Evolutionary conservation across 768 basidiomycete species (phyloP).

Genomic region (Rubroboletus pulcherrimus): DNA sequence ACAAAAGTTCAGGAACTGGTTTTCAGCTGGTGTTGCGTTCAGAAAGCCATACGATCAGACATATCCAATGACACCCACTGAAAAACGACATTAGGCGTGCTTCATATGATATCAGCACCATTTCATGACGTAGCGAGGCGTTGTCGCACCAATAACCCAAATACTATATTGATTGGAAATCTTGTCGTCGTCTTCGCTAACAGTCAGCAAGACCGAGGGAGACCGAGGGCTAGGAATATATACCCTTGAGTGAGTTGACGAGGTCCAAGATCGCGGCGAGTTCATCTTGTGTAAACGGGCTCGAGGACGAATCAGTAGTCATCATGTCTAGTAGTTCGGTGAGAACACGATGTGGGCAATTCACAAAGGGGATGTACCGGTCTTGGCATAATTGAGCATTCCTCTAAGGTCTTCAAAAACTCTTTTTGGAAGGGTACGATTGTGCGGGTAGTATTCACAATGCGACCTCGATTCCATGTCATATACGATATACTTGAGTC

Average conservation of each 20-base stretch:
- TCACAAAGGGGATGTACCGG: background rate
- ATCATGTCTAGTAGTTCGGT: slow-evolving; percentile 6
- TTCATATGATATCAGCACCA: slow-evolving; percentile 1
- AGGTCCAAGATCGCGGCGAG: slow-evolving; percentile 12
- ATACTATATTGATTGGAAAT: slow-evolving; percentile 7
- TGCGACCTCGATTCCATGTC: slow-evolving; percentile 11
- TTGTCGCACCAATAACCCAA: slow-evolving; percentile 11
- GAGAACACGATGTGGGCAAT: background rate
- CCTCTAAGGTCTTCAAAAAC: slow-evolving; percentile 12
- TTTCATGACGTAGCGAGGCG: background rate
- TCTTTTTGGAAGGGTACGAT: background rate
- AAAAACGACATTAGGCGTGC: slow-evolving; percentile 12
- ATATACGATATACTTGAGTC: background rate
- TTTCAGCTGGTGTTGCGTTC: slow-evolving; percentile 2
- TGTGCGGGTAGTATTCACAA: slow-evolving; percentile 15
- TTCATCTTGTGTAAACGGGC: slow-evolving; percentile 13
- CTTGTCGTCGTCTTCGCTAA: background rate
- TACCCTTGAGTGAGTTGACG: slow-evolving; percentile 14
- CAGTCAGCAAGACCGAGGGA: background rate
- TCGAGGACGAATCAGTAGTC: slow-evolving; percentile 16
- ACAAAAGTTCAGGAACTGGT: slow-evolving; percentile 12
- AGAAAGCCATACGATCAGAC: background rate
- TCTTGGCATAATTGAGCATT: slow-evolving; percentile 17
- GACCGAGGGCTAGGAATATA: too few species aligned
- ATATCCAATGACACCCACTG: slow-evolving; percentile 2